Evolutionary conservation across 2,329 filamentous ascomycete species (phyloP), one percentile per base, ranked within the genome.

Genomic region (Colletotrichum tofieldiae): DNA sequence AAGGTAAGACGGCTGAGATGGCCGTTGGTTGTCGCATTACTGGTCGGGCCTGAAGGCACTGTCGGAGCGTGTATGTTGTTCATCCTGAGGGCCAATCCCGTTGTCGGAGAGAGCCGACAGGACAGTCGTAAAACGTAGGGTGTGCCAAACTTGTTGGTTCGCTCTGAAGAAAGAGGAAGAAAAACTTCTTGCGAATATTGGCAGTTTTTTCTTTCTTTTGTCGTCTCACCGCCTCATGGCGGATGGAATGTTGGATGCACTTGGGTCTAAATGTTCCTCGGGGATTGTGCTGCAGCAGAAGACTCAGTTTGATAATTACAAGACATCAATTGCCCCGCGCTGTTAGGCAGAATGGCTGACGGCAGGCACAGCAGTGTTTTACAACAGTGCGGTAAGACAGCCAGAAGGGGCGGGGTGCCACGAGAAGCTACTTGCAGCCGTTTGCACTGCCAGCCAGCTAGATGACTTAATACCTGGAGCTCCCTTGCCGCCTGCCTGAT

Each of bases 31-130:
- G 83, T 75, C 52, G 87, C 85, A 37, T 87, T 87, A 68, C 91
- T 92, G 12, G 91, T 92, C 43, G 94, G 93, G 73, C 95, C 95
- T 52, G 95, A 95, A 70, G 92, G 83, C 75, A 91, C 84, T 12
- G 88, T 90, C 2, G 88, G 89, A 73, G 89, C 88, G 77, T 90
- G 88, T 64, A 91, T 78, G 77, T 86, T 89, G 75, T 86, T 82
- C 88, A 90, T 90, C 77, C 79, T 82, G 74, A 82, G 79, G 66
- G 63, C 51, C 49, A 74, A 61, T 73, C 67, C 67, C 65, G 23
- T 64, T 8, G 41, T 52, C 14, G 59, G 32, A 43, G 54, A 11
- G 45, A 9, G 54, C 39, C 45, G 56, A 29, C 54, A 20, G 45
- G 41, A 49, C 29, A 62, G 39, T 26, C 41, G 56, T 47, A 41